phyloP scores from a whole-genome alignment of 129 eudicot species.

The Flaveria robusta region DNA sequence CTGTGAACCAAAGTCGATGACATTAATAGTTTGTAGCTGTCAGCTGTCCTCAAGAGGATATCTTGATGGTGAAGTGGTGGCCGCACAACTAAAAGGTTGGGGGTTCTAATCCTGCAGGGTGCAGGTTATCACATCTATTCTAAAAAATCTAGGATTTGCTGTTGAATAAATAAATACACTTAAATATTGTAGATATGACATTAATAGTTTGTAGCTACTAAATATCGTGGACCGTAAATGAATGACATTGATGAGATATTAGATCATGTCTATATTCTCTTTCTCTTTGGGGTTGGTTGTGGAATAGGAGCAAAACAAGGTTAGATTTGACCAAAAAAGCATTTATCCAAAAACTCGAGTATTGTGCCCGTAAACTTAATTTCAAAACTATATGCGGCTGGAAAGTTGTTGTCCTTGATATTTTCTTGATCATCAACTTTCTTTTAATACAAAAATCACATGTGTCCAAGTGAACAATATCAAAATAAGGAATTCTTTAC shows the following conservation, averaged over 20 bases:
- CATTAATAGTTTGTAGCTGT: neutral
- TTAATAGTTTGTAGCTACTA: conserved; percentile 9
- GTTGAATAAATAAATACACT: too few relatives aligned
- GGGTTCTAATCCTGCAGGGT: too few relatives aligned
- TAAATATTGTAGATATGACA: too few relatives aligned
- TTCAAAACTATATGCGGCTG: conserved; percentile 7
- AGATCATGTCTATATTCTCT: neutral
- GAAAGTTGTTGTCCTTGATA: conserved; percentile 7
- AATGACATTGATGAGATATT: neutral
- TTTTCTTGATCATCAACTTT: conserved; percentile 4
- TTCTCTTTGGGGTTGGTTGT: neutral
- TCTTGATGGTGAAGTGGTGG: too few relatives aligned
- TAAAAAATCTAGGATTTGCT: too few relatives aligned
- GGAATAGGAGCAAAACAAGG: neutral
- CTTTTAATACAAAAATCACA: neutral
- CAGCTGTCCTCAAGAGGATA: too few relatives aligned
- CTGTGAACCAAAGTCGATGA: neutral
- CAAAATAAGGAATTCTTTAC: conserved; percentile 15
- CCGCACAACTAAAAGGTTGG: too few relatives aligned
- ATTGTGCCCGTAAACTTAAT: neutral
- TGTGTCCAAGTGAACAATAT: conserved; percentile 7
- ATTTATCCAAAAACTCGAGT: neutral
- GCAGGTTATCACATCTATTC: too few relatives aligned
- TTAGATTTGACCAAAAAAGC: neutral
- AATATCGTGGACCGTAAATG: conserved; percentile 17